Percentiles rank a stretch among this genome's conserved stretches.
These are phyloP conservation scores for Gossypium arboreum DNA, from an alignment of 345 rosid species.

Conservation along the genomic window DNA sequence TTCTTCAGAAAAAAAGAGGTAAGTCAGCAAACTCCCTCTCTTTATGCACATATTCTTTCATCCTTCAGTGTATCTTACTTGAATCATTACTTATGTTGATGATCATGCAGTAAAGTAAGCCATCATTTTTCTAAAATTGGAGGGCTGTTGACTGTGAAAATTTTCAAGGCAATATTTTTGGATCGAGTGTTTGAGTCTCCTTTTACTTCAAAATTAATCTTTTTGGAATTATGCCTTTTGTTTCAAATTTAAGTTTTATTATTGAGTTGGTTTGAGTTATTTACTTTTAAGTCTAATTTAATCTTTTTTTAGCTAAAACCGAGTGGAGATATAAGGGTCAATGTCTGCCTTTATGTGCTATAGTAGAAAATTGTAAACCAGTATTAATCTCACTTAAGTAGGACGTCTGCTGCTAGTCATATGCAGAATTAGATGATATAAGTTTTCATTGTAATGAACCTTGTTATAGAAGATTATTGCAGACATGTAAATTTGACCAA, in stretches of 20 bases:
- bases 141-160: background rate
- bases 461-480: background rate
- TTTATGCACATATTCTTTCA: background rate
- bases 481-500: background rate
- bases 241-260: background rate
- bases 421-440: no score
- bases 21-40: slow-evolving; percentile 11
- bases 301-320: background rate
- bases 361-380: background rate
- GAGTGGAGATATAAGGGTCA: background rate
- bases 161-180: background rate
- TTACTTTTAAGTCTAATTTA: background rate
- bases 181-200: background rate
- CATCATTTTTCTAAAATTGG: background rate
- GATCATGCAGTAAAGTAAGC: background rate
- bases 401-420: background rate
- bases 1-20: slow-evolving; percentile 95
- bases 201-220: background rate
- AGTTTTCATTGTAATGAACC: slow-evolving; percentile 1
- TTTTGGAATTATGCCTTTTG: background rate
- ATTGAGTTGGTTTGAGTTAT: background rate
- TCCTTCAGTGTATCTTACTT: background rate
- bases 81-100: background rate
- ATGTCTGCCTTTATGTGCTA: background rate
- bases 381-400: background rate